Base-by-base conservation (phyloP, 73 alveolate genomes). In the Paramecium primaurelia region DNA sequence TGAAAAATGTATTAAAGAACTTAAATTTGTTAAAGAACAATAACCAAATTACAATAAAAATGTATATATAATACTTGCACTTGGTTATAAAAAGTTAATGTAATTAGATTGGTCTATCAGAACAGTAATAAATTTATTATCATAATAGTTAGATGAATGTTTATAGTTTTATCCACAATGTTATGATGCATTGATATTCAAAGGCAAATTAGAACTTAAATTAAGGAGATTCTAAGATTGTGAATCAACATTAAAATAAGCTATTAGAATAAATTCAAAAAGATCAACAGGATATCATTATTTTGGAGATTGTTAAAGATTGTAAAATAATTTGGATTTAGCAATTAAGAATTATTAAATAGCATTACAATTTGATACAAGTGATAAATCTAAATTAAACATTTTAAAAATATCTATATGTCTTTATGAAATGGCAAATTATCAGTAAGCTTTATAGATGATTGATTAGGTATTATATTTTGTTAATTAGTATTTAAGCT, bases 101-200 rank as follows among this genome's bases (percentile, higher is more conserved):
- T 58, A 77, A 26, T n/a, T 89, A 1, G 91, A 89, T 6, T 45
- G 64, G 20, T 64, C 94, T 0, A 89, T 89, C 18, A 36, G 58
- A 71, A 89, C 75, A 44, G 94, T 89, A 89, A 36, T 28, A 71
- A 47, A 18, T 42, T 9, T 64, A 80, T 26, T 59, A 16, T 42
- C 68, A 22, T 59, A 80, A 59, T 93, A 93, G 94, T 38, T 93
- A 93, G 58, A 77, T 26, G 92, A 92, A n/a, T 88, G 93, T 16
- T 37, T 93, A 1, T 20, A 42, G 28, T 59, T 71, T 16, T 94
- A 88, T 86, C 93, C 96, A 1, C 47, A 92, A 28, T 96, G 86
- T 68, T 93, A 96, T 32, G 98, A 96, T 40, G 95, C 96, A 10
- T 93, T 69, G 80, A 51, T 93, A 28, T 96, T 95, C n/a, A 84